Conservation (phyloP, 257 asterid genomes). For the Nicotiana tabacum region DNA sequence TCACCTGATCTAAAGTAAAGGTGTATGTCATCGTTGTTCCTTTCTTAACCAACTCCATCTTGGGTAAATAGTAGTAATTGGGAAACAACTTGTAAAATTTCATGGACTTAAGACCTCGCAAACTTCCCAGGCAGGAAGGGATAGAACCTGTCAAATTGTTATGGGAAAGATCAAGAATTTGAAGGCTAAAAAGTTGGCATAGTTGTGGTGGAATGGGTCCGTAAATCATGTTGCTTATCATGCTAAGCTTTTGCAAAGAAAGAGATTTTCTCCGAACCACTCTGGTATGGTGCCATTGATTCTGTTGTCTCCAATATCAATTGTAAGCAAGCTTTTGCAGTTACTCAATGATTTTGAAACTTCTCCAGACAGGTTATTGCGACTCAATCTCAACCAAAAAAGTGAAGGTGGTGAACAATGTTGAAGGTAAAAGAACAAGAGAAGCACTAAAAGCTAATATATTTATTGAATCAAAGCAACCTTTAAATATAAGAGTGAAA, state of each 20-base stretch:
- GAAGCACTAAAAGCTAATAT: too few species aligned
- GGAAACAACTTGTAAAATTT: too few species aligned
- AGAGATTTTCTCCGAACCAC: slow-evolving; percentile 1
- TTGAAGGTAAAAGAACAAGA: too few species aligned
- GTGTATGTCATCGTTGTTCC: too few species aligned
- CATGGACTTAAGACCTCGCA: neutral
- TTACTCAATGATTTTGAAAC: slow-evolving; percentile 7
- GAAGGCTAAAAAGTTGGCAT: slow-evolving; percentile 13
- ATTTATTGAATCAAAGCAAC: too few species aligned
- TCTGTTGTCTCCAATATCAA: slow-evolving; percentile 28
- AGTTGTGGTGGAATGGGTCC: slow-evolving; percentile 9
- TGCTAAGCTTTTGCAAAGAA: neutral
- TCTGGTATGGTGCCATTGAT: slow-evolving; percentile 13
- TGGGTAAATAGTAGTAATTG: too few species aligned
- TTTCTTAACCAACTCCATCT: too few species aligned
- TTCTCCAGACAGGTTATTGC: slow-evolving; percentile 18
- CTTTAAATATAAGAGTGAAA: too few species aligned
- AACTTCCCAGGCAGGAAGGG: slow-evolving; percentile 12
- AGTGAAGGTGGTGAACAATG: neutral
- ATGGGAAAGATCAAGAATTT: slow-evolving; percentile 19
- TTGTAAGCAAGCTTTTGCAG: neutral
- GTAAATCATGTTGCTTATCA: slow-evolving; percentile 1
- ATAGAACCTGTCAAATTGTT: slow-evolving; percentile 19
- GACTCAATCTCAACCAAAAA: slow-evolving; percentile 2
- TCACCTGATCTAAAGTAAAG: too few species aligned